Conservation (phyloP, 2,329 filamentous ascomycete genomes). For the Fusarium sp. region DNA sequence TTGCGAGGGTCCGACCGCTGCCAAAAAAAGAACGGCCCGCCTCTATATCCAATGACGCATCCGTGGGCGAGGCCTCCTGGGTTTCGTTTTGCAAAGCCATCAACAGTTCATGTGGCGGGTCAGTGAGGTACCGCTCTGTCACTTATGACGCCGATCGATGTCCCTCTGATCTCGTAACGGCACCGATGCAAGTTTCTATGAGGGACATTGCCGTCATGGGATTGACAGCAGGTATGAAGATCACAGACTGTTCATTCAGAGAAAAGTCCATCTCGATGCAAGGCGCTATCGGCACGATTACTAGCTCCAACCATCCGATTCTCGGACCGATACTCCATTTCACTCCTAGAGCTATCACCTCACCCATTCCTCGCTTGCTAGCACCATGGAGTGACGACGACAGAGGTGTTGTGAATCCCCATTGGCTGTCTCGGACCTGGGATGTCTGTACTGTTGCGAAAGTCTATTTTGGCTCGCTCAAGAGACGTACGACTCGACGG, state of each 20-base stretch:
- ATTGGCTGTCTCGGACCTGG: not conserved
- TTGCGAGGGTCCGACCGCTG: no score
- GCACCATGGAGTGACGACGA: not conserved
- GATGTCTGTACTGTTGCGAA: not conserved
- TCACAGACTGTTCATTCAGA: not conserved
- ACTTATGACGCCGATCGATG: not conserved
- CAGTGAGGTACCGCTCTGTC: not conserved
- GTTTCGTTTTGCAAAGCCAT: not conserved
- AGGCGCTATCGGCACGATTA: not conserved
- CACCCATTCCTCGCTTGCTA: not conserved
- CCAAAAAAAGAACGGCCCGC: no score
- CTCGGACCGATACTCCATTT: not conserved
- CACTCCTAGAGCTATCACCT: not conserved
- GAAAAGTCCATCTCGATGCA: not conserved
- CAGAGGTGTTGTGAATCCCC: not conserved
- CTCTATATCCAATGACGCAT: fast-evolving
- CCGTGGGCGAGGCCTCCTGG: not conserved
- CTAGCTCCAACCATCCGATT: not conserved
- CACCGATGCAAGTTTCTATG: not conserved
- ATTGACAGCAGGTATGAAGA: not conserved
- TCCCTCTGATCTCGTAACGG: not conserved
- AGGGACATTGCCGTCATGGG: not conserved
- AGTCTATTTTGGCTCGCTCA: not conserved
- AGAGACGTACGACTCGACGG: not conserved
- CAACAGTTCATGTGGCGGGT: not conserved